A percentile compares a stretch with the other conserved stretches of the same genome.
Evolutionary conservation across 2,329 filamentous ascomycete genomes (phyloP).

Genomic region (Didymella lethalis): DNA sequence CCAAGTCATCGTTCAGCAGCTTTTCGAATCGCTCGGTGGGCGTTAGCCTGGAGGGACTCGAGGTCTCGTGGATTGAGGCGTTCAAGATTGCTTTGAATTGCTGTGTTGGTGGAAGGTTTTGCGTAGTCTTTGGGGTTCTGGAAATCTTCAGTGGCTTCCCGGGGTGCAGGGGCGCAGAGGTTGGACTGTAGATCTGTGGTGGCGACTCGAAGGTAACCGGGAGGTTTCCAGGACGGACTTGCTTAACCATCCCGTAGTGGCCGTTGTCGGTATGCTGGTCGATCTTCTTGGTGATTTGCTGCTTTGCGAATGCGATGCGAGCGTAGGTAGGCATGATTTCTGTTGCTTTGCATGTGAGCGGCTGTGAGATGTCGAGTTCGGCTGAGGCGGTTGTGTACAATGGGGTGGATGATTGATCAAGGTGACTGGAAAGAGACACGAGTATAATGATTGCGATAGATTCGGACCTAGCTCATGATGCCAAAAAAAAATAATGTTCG

Average conservation of each 20-base stretch:
- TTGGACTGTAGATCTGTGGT: slow-evolving; percentile 2
- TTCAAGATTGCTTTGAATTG: neutral
- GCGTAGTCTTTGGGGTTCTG: neutral
- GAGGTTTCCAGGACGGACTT: slow-evolving; percentile 51
- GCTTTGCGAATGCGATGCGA: neutral
- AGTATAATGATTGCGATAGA: neutral
- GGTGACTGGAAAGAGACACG: neutral
- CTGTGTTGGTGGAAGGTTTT: neutral
- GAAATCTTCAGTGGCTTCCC: neutral
- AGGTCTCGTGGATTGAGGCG: neutral
- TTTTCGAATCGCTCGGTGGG: neutral
- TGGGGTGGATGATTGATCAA: neutral
- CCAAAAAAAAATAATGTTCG: neutral
- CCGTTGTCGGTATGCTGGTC: neutral
- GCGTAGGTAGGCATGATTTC: neutral
- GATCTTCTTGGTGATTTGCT: neutral
- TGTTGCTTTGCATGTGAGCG: neutral
- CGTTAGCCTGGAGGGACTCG: neutral
- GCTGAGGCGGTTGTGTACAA: neutral
- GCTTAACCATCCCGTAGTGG: slow-evolving; percentile 56
- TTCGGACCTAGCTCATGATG: neutral
- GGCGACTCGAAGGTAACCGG: neutral
- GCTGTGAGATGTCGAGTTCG: neutral
- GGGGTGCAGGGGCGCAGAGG: neutral
- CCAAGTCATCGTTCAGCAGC: neutral